These are phyloP conservation scores for Tylopilus orsonianus DNA, from an alignment of 1,284 basidiomycete genomes.

Conservation along the genomic window DNA sequence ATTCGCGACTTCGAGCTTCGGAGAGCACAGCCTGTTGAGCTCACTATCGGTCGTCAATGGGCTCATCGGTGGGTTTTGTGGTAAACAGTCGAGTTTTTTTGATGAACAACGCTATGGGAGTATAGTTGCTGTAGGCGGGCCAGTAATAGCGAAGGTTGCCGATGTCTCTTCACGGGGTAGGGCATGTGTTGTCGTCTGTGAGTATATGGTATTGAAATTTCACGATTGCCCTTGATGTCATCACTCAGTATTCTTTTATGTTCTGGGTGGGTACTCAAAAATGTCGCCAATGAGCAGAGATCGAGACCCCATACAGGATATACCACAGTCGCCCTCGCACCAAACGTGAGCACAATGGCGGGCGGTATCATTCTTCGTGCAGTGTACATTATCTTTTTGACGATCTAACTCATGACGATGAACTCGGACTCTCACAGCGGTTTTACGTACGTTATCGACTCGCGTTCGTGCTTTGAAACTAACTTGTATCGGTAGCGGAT, in stretches of 20 bases:
- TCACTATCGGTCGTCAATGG: constrained; percentile 61
- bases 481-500: constrained; percentile 40
- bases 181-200: constrained; percentile 65
- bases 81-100: neutral
- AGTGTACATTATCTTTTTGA: constrained; percentile 38
- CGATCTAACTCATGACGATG: neutral
- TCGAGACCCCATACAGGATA: constrained; percentile 42
- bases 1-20: constrained; percentile 62
- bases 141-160: constrained; percentile 77
- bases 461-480: neutral
- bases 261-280: constrained; percentile 41
- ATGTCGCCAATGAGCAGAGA: neutral
- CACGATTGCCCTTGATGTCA: neutral
- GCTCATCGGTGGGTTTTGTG: constrained; percentile 48
- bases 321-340: constrained; percentile 66
- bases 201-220: constrained; percentile 32
- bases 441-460: constrained; percentile 43
- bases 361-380: constrained; percentile 60
- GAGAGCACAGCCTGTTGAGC: constrained; percentile 60
- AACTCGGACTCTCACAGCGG: constrained; percentile 38
- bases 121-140: constrained; percentile 66
- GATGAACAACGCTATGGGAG: neutral
- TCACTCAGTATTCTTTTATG: constrained; percentile 52
- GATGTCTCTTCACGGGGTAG: constrained; percentile 62
- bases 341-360: constrained; percentile 48